Evolutionary conservation across 176 grass and related monocot species (phyloP), one percentile per base, ranked within the genome.

Genomic region (Saccharum spontaneum): DNA sequence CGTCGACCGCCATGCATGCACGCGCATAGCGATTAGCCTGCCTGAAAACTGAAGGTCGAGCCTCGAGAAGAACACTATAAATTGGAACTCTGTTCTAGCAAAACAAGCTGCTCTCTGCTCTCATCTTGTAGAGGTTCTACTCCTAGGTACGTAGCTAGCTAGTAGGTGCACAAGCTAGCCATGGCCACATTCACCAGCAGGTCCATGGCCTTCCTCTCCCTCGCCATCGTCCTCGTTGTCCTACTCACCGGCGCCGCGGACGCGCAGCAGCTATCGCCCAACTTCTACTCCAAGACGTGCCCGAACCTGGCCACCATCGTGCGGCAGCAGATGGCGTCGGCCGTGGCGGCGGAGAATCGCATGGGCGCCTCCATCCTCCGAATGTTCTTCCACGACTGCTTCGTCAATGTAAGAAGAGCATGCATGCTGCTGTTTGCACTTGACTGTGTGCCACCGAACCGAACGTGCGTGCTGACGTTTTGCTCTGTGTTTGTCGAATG

Each of bases 381-480:
- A 31, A 83, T 97, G 24, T 85, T 88, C 80, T 97, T 92, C 90
- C 94, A 97, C 81, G 94, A 97, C 80, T 97, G 94, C 83, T 97
- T 97, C 80, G 92, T 92, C 83, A 89, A 97, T 71, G 91, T 93
- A 84, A 11, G 45, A 48, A 45, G 46, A 48, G 15, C 48, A 50
- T 6, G 48, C 48, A 15, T 50, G 49, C 49, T 52, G 49, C 40
- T 52, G 48, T 50, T 44, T 12, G 4, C 48, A 6, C 15, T 50
- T 5, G 54, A 22, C 36, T 12, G 28, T 31, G 8, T 39, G 39
- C 26, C 17, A 50, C 48, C 48, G 49, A 54, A 54, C 49, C 28
- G 28, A 28, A 28, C 28, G 28, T 28, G 43, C 7, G 14, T 38
- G 23, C 22, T 75, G 22, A 61, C 6, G 5, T 11, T 9, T 85